Base-by-base conservation (phyloP, 345 rosid species). In the Hibiscus mutabilis region DNA sequence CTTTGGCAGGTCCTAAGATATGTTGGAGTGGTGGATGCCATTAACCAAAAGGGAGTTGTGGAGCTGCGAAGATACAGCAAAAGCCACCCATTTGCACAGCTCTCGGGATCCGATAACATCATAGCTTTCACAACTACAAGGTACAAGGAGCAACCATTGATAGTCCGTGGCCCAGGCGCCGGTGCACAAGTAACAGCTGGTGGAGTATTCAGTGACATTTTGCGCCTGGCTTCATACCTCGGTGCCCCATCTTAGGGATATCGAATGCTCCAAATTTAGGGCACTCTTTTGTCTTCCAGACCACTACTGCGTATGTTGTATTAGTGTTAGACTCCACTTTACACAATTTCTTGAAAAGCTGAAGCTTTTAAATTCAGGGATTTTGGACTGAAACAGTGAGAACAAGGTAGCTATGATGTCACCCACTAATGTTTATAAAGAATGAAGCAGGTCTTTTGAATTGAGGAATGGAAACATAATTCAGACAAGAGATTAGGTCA, bases 141-240 rank as follows among this genome's bases (percentile, higher is more conserved):
- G 77, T 91, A 92, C 86, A 91, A 82, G 79, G 88, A 87, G 16
- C 99, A 92, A 73, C 98, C 99, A 7, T 81, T 96, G 40, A 96
- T 96, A 25, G 95, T 92, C 44, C 93, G 98, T 5, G 99, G 99
- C 4, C 99, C 98, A 3, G 98, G 99, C 24, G 98, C 99, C 5
- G 98, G 99, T 44, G 99, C 98, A 29, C 89, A 96, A 81, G 99
- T 92, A 71, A 96, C 99, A 0, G 99, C 98, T 0, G 98, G 98
- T 47, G 99, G 99, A 59, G 83, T 96, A 69, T 96, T 96, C 89
- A 87, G 93, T 33, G 98, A 92, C 78, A 83, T 96, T 22, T 62
- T 92, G 74, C 89, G 90, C 55, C 91, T 96, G 0, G 98, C 99
- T 55, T 92, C 93, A 0, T 96, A 96, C 73, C 96, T 96, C 0